A percentile compares a stretch with the other conserved stretches of the same genome.
Conservation (phyloP, 441 rosid species). For the Jatropha podagrica region DNA sequence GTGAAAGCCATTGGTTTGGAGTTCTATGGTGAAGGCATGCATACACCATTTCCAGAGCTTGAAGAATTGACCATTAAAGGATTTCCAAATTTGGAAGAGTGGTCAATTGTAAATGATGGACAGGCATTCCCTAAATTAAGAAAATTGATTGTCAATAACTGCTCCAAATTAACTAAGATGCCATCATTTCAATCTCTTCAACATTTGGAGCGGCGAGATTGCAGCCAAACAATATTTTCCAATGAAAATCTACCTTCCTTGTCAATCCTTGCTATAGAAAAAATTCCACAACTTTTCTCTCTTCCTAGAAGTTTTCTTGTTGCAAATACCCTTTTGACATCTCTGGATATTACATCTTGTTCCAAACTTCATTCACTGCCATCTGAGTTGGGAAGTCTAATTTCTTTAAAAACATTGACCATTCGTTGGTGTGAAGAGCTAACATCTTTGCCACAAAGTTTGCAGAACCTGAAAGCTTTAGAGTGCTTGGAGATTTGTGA, state of each 20-base stretch:
- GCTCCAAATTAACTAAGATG: conserved; percentile 17
- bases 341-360: conserved; percentile 20
- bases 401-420: conserved; percentile 19
- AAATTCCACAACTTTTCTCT: neutral
- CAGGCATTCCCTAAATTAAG: conserved; percentile 24
- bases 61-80: conserved; percentile 16
- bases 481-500: conserved; percentile 32
- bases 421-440: conserved; percentile 29
- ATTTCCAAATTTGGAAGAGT: conserved; percentile 21
- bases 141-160: conserved; percentile 19
- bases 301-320: conserved; percentile 8
- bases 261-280: conserved; percentile 14
- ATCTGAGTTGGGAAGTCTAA: conserved; percentile 12
- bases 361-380: conserved; percentile 19
- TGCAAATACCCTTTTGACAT: conserved; percentile 17
- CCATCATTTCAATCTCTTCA: conserved; percentile 26
- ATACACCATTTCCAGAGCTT: conserved; percentile 15
- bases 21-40: neutral
- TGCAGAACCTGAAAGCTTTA: conserved; percentile 23
- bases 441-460: conserved; percentile 13
- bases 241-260: conserved; percentile 13
- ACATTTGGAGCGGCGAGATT: conserved; percentile 21
- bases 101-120: conserved; percentile 14
- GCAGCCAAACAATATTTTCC: conserved; percentile 10
- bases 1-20: neutral